Evolutionary conservation across 495 filamentous ascomycete genomes (phyloP).

Genomic region (Peziza echinospora): DNA sequence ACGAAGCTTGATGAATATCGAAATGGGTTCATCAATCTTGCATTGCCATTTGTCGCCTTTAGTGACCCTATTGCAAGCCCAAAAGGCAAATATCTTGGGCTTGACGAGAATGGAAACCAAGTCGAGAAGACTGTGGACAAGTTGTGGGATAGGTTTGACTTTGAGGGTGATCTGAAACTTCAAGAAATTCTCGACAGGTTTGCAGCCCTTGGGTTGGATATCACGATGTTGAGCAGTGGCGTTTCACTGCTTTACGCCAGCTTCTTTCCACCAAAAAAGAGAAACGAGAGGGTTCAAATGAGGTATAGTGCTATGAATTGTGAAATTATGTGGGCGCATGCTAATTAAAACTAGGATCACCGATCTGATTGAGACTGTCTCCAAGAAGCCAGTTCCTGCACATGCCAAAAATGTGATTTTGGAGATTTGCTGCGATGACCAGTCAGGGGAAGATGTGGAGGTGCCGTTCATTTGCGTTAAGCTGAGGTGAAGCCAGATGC

Average conservation of each 20-base stretch:
- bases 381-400: constrained; percentile 66
- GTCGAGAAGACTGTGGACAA: constrained; percentile 77
- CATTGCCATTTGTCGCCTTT: constrained; percentile 93
- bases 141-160: constrained; percentile 95
- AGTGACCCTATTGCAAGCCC: constrained; percentile 85
- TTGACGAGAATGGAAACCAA: constrained; percentile 25
- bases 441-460: constrained; percentile 83
- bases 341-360: neutral
- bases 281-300: constrained; percentile 56
- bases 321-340: neutral
- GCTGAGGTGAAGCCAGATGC: neutral
- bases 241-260: constrained; percentile 89
- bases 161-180: constrained; percentile 56
- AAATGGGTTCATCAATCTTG: constrained; percentile 96
- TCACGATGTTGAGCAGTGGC: constrained; percentile 87
- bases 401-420: constrained; percentile 94
- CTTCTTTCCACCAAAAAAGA: constrained; percentile 77
- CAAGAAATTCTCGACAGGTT: constrained; percentile 67
- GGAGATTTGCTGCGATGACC: constrained; percentile 83
- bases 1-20: constrained; percentile 90
- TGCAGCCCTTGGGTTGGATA: constrained; percentile 50
- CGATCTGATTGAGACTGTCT: neutral
- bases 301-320: constrained; percentile 30
- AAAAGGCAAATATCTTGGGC: constrained; percentile 65
- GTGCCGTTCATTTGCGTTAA: constrained; percentile 53